Evolutionary conservation across 768 basidiomycete species (phyloP).

Genomic region (Strobilomyces confusus): DNA sequence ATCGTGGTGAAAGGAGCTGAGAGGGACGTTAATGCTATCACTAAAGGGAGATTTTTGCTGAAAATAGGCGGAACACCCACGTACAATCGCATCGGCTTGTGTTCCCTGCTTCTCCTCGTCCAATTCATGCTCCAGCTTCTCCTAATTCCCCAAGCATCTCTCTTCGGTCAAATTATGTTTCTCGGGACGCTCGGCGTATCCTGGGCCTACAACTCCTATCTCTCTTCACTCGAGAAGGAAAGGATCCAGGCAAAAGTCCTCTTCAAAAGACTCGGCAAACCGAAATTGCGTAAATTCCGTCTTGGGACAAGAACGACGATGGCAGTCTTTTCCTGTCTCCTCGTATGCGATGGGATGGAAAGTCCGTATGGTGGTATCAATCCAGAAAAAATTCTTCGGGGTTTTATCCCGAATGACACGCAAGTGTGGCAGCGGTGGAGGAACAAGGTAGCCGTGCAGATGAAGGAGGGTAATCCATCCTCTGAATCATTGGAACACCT

Average conservation of each 20-base stretch:
- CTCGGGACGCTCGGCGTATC: slow-evolving; percentile 29
- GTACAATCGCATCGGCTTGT: slow-evolving; percentile 25
- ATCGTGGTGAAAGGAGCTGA: slow-evolving; percentile 32
- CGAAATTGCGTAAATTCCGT: background rate
- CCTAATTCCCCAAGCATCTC: slow-evolving; percentile 31
- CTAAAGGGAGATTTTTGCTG: slow-evolving; percentile 29
- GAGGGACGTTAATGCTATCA: slow-evolving; percentile 29
- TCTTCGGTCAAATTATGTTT: slow-evolving; percentile 37
- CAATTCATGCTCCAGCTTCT: slow-evolving; percentile 35
- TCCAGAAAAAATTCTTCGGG: background rate
- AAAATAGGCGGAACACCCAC: slow-evolving; percentile 8
- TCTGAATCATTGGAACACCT: background rate
- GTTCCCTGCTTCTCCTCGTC: slow-evolving; percentile 28
- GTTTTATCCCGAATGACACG: background rate
- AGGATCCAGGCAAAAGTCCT: slow-evolving; percentile 22
- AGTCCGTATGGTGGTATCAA: background rate
- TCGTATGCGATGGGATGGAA: background rate
- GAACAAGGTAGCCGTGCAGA: background rate
- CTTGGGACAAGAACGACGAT: background rate
- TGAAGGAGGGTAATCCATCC: background rate
- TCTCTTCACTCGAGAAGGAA: slow-evolving; percentile 36
- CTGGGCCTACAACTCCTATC: slow-evolving; percentile 35
- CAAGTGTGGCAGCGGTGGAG: background rate
- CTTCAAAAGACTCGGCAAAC: background rate
- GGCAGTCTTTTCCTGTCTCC: background rate